A percentile compares a stretch with the other conserved stretches of the same genome.
phyloP scores from a whole-genome alignment of 768 basidiomycete genomes.

The Hygrocybe coccinea region DNA sequence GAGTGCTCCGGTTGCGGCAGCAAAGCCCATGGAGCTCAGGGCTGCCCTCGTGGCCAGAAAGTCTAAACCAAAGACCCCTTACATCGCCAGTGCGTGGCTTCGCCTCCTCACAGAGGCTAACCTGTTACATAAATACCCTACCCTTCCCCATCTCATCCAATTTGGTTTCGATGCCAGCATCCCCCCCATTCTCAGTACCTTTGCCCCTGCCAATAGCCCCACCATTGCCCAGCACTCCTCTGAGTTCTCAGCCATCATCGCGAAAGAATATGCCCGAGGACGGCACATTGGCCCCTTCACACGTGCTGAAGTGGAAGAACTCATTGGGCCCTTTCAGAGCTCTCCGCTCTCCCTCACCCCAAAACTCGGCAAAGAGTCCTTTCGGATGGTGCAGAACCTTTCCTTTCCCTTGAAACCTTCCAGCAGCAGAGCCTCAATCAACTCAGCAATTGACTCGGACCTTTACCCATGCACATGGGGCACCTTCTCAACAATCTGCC shows the following conservation, averaged over 20 bases:
- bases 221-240: constrained; percentile 12
- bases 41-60: constrained; percentile 33
- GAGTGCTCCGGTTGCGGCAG: constrained; percentile 41
- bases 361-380: constrained; percentile 10
- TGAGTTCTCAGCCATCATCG: background rate
- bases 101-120: constrained; percentile 10
- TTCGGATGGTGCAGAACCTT: constrained; percentile 15
- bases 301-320: background rate
- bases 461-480: constrained; percentile 29
- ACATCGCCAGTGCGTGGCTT: constrained; percentile 29
- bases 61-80: constrained; percentile 26
- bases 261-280: background rate
- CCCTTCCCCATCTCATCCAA: constrained; percentile 18
- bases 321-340: constrained; percentile 15
- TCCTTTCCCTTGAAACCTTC: constrained; percentile 10
- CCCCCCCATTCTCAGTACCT: constrained; percentile 22
- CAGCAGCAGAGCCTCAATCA: constrained; percentile 19
- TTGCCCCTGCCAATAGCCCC: constrained; percentile 28
- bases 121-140: constrained; percentile 24
- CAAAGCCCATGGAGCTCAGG: constrained; percentile 34
- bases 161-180: constrained; percentile 35
- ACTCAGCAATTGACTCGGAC: constrained; percentile 16
- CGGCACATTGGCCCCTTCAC: constrained; percentile 14
- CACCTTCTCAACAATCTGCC: constrained; percentile 20
- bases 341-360: constrained; percentile 16